Conservation (phyloP, 805 yeast genomes). For the Wickerhamomyces silvicola region DNA sequence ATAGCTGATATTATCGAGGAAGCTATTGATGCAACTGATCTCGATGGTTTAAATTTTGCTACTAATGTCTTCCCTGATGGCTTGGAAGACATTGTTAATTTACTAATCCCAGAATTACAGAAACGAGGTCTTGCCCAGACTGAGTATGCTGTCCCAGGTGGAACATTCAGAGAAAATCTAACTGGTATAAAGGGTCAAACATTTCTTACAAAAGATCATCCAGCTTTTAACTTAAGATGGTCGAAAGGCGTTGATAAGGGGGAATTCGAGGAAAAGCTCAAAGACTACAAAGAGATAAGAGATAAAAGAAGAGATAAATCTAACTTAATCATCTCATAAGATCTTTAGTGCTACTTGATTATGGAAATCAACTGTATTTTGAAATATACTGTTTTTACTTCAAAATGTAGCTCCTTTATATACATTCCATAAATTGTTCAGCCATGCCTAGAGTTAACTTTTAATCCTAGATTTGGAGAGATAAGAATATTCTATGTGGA, state of each 20-base stretch:
- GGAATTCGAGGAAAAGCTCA: slow-evolving; percentile 18
- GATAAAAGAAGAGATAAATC: no score
- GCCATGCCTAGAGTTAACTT: no score
- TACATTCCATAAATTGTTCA: no score
- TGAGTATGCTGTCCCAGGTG: slow-evolving; percentile 28
- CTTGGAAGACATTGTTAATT: slow-evolving; percentile 34
- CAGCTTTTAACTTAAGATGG: slow-evolving; percentile 17
- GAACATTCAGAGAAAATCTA: slow-evolving; percentile 28
- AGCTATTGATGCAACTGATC: slow-evolving; percentile 34
- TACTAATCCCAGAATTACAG: slow-evolving; percentile 30
- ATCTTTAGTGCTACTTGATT: no score
- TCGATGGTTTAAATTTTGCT: slow-evolving; percentile 38
- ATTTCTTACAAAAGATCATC: slow-evolving; percentile 11
- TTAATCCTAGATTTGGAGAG: no score
- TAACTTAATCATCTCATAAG: no score
- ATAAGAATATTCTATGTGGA: no score
- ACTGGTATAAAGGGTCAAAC: slow-evolving; percentile 22
- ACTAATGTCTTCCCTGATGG: slow-evolving; percentile 33
- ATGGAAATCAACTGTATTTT: no score
- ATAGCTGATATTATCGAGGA: slow-evolving; percentile 35
- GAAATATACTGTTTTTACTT: no score
- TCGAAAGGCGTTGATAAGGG: slow-evolving; percentile 20
- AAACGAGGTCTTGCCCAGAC: slow-evolving; percentile 29
- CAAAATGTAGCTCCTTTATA: no score
- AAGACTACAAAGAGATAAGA: slow-evolving; percentile 1